Percentiles rank a stretch among this genome's conserved stretches.
Conservation (phyloP, 306 rosid species). For the Trichosanthes truncata region DNA sequence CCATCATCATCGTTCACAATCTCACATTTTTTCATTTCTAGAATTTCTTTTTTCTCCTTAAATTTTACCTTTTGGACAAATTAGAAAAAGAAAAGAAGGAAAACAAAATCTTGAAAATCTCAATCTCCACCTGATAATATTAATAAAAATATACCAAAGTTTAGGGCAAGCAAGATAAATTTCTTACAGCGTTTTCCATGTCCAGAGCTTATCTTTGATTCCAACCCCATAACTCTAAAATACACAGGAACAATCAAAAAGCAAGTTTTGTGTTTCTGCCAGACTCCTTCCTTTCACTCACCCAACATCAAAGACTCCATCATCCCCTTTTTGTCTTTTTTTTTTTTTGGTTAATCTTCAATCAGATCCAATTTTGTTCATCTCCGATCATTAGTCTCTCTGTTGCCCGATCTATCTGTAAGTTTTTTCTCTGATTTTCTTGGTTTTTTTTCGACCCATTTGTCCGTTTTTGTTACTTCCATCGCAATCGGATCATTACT, state of each 20-base stretch:
- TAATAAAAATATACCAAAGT: not conserved
- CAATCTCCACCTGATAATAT: conserved; percentile 2
- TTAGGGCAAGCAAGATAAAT: conserved; percentile 10
- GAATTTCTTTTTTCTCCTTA: not conserved
- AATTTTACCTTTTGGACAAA: not conserved
- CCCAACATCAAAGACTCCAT: conserved; percentile 6
- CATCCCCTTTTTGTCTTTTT: not conserved
- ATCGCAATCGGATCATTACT: conserved; percentile 1
- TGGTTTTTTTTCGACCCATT: not conserved
- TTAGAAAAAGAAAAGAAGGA: not conserved
- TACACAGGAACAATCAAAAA: not conserved
- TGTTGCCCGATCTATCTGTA: conserved; percentile 7
- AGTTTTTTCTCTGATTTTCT: not conserved
- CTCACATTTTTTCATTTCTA: conserved; percentile 3
- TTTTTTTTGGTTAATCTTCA: not conserved
- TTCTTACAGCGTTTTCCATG: conserved; percentile 9
- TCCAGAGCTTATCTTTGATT: conserved; percentile 14
- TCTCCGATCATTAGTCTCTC: not conserved
- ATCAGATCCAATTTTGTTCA: conserved; percentile 7
- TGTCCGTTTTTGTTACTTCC: not conserved
- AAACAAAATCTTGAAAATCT: conserved; percentile 7
- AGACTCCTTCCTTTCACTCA: conserved; percentile 4
- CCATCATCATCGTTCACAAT: not conserved
- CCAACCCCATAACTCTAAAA: conserved; percentile 14
- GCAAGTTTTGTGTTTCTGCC: conserved; percentile 13